A percentile compares a stretch with the other conserved stretches of the same genome.
Conservation (phyloP, 176 grass and related monocot genomes). For the Areca catechu region DNA sequence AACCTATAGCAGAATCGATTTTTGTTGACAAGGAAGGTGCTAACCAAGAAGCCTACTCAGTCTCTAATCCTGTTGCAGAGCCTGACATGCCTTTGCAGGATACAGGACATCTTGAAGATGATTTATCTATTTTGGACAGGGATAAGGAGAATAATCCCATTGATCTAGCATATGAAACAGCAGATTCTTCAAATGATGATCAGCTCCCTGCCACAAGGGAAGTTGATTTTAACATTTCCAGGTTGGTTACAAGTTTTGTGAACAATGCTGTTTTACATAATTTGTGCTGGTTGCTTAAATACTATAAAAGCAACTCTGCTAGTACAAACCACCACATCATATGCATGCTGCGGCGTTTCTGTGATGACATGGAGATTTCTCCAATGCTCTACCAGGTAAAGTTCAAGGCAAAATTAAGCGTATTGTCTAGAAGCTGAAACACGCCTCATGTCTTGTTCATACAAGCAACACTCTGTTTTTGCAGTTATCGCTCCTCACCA, state of each 20-base stretch:
- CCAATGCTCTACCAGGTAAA: constrained; percentile 96
- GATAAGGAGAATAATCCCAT: constrained; percentile 29
- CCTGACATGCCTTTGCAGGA: constrained; percentile 19
- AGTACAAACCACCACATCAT: constrained; percentile 91
- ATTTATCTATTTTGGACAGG: constrained; percentile 16
- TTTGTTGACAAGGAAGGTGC: constrained; percentile 14
- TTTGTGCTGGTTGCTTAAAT: constrained; percentile 85
- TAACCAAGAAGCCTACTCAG: constrained; percentile 16
- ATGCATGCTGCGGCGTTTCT: constrained; percentile 86
- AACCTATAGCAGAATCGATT: constrained; percentile 21
- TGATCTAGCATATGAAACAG: constrained; percentile 35
- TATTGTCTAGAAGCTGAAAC: background rate
- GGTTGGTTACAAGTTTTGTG: constrained; percentile 57
- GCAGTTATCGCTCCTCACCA: constrained; percentile 78
- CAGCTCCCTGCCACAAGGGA: constrained; percentile 63
- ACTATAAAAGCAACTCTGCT: constrained; percentile 80
- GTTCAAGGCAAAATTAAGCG: background rate
- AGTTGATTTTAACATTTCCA: constrained; percentile 78
- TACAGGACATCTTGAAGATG: constrained; percentile 23
- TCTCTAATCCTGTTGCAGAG: constrained; percentile 34
- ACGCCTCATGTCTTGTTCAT: no score
- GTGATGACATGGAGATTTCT: constrained; percentile 77
- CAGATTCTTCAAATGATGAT: constrained; percentile 75
- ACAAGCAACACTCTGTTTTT: constrained; percentile 12
- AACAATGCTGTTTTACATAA: constrained; percentile 88